Percentiles rank a stretch among this genome's conserved stretches.
Evolutionary conservation across 495 filamentous ascomycete genomes (phyloP).

Genomic region (Penicillium waksmanii): DNA sequence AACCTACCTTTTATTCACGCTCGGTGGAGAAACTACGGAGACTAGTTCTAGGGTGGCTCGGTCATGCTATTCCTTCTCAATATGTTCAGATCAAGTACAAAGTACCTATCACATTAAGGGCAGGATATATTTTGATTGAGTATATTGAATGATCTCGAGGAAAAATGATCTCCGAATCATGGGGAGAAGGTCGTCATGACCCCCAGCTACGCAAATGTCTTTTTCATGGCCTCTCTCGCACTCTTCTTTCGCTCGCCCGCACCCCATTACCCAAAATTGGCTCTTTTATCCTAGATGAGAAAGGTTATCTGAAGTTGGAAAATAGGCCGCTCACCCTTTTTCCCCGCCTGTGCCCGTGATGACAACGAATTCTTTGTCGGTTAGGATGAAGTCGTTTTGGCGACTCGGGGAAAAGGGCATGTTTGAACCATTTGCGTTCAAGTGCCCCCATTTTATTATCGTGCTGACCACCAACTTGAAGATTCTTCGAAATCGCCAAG

Average conservation of each 20-base stretch:
- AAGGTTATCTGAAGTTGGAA: constrained; percentile 28
- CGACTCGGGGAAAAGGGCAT: no score
- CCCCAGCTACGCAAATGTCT: constrained; percentile 25
- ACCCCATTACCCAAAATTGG: constrained; percentile 38
- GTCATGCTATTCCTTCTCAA: not conserved
- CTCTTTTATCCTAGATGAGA: constrained; percentile 34
- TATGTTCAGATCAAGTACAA: not conserved
- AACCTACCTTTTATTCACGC: no score
- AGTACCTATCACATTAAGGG: not conserved
- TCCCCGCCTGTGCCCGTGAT: no score
- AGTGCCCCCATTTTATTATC: no score
- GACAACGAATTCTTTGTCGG: no score
- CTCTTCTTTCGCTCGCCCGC: constrained; percentile 34
- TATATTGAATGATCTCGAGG: not conserved
- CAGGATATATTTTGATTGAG: not conserved
- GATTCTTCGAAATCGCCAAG: no score
- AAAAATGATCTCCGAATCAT: constrained; percentile 37
- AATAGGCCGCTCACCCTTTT: constrained; percentile 37
- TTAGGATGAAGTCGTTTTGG: no score
- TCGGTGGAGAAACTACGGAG: no score
- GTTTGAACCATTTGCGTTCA: no score
- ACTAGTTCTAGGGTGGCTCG: not conserved
- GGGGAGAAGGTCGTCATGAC: constrained; percentile 20
- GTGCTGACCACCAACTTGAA: no score
- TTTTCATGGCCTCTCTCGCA: constrained; percentile 33